Base-by-base conservation (phyloP, 306 rosid species). In the Hippophae rhamnoides region DNA sequence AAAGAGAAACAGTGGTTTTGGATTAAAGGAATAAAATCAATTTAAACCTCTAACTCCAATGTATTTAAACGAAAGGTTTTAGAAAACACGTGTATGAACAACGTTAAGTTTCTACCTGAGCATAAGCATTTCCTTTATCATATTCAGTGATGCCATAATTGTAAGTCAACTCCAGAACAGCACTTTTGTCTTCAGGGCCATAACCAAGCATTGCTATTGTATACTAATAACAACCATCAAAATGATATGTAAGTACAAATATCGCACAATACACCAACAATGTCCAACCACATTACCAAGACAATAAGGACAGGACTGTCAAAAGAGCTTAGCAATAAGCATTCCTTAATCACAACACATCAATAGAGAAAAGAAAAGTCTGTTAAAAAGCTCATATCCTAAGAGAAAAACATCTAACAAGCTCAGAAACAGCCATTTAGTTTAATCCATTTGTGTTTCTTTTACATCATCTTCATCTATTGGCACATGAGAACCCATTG, bases 81-180 rank as follows among this genome's bases (percentile, higher is more conserved):
- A 18, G 51, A 59, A 69, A 58, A 13, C 5, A 56, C 57, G 51
- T 46, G 13, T 38, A 53, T 47, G 61, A 45, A 60, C 57, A 41
- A 45, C 52, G 38, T 65, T 61, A 0, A 9, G 54, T 50, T 70
- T 57, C 58, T 55, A 88, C 97, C 99, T 88, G 94, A 56, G 86
- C 97, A 77, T 93, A 93, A 54, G 85, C 99, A 72, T 93, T 84
- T 63, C 99, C 95, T 41, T 78, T 81, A 47, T 84, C 77, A 57
- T 93, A 93, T 42, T 88, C 85, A 9, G 80, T 84, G 77, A 93
- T 79, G 66, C 94, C 99, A 44, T 86, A 85, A 49, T 93, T 88
- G 82, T 77, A 93, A 59, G 97, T 84, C 84, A 93, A 77, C 79
- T 89, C 95, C 74, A 93, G 58, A 72, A 88, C 86, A 65, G 84